These are phyloP conservation scores for Solioccasus polychromus DNA, from an alignment of 768 basidiomycete genomes.

Conservation along the genomic window DNA sequence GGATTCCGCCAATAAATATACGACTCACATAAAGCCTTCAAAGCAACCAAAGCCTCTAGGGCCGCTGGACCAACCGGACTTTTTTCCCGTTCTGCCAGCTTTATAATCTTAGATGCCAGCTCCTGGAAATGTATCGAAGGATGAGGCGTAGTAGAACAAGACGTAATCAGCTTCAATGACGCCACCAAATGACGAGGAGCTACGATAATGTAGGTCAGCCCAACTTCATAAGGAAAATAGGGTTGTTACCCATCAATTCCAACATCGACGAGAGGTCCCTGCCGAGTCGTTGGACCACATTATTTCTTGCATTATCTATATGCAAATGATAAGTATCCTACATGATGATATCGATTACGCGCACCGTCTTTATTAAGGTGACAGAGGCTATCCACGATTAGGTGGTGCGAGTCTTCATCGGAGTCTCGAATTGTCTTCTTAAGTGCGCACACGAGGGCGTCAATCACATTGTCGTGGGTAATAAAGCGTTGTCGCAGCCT, in stretches of 20 bases:
- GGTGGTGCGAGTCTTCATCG: background rate
- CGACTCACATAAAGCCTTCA: background rate
- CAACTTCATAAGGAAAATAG: background rate
- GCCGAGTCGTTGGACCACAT: background rate
- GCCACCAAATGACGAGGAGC: conserved; percentile 1
- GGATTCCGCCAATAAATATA: background rate
- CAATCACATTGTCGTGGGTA: background rate
- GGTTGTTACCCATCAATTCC: conserved; percentile 1
- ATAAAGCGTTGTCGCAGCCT: background rate
- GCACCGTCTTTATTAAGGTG: background rate
- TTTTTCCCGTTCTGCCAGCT: background rate
- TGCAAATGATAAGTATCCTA: background rate
- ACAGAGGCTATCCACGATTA: conserved; percentile 1
- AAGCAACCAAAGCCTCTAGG: conserved; percentile 3
- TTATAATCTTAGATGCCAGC: background rate
- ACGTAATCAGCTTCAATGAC: conserved; percentile 1
- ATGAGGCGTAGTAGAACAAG: background rate
- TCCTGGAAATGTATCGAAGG: background rate
- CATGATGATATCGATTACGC: background rate
- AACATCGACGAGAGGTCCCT: background rate
- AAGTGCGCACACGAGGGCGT: background rate
- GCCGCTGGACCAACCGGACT: conserved; percentile 4
- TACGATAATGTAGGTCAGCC: background rate
- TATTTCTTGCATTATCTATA: background rate
- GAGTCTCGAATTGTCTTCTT: background rate